Conservation (phyloP, 805 yeast species). For the Wilhelminamyces savonicus region DNA sequence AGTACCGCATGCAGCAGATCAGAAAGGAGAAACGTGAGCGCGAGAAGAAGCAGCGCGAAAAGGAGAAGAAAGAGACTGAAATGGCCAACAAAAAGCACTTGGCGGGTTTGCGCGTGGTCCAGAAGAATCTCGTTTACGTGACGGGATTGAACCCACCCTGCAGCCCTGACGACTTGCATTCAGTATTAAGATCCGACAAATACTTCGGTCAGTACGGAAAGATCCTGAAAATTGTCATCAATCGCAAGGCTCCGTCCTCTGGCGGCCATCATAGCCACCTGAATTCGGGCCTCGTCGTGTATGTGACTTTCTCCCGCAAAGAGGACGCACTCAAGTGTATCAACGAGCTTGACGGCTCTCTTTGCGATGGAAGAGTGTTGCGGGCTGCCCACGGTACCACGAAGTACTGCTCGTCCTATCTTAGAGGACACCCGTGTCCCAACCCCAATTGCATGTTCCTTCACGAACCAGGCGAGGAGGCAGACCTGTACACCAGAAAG, state of each 20-base stretch:
- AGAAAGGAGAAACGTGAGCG: conserved; percentile 77
- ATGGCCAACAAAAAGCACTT: conserved; percentile 78
- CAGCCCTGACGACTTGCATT: conserved; percentile 75
- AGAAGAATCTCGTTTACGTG: conserved; percentile 92
- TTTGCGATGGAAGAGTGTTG: conserved; percentile 83
- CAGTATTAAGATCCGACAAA: conserved; percentile 78
- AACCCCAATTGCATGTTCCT: conserved; percentile 98
- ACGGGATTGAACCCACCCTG: conserved; percentile 89
- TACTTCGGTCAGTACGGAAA: conserved; percentile 99
- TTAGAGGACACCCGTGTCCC: conserved; percentile 94
- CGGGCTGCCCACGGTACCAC: conserved; percentile 98
- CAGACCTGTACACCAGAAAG: conserved; percentile 90
- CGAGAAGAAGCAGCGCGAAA: conserved; percentile 79
- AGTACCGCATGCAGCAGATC: conserved; percentile 73
- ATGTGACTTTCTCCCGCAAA: conserved; percentile 86
- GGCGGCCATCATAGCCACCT: conserved; percentile 33
- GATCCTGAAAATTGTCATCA: conserved; percentile 88
- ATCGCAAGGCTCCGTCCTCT: conserved; percentile 58
- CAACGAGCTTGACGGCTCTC: conserved; percentile 84
- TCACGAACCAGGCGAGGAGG: conserved; percentile 99
- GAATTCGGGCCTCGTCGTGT: conserved; percentile 84
- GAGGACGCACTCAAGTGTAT: conserved; percentile 96
- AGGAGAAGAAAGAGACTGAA: conserved; percentile 87
- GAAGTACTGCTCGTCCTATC: conserved; percentile 93
- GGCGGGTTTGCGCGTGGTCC: conserved; percentile 97